Base-by-base conservation (phyloP, 495 filamentous ascomycete species). In the Chaetomium tenue region DNA sequence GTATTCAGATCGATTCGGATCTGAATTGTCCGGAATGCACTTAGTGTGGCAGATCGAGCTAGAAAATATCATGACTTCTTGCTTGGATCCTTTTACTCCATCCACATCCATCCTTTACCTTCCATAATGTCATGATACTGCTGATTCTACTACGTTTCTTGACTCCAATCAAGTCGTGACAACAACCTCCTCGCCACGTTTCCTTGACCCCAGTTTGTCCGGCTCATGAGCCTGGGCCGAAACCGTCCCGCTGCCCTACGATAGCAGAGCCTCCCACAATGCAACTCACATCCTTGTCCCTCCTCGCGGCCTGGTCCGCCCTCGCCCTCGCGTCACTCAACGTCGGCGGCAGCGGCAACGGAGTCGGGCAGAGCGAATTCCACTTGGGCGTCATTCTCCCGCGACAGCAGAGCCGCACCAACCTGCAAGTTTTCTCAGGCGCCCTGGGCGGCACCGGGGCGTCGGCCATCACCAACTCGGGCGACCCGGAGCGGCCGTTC, bases 401-500 rank as follows among this genome's bases (percentile, higher is more conserved):
- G 0, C 54, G 68, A 7, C 72, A 71, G 61, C 57, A 51, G 58
- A 33, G 61, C 50, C 15, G 57, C 33, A 42, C 44, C 0, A 76
- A 74, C 33, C 64, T 77, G 3, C 69, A 75, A 58, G 23, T 57
- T 2, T 76, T 76, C 54, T 57, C 44, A 15, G 64, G 66, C 33
- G 53, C 63, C 18, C 51, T 75, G 28, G 73, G 74, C 46, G 72
- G 64, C 5, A 59, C 62, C 9, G 58, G 48, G 13, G 67, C 70
- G 18, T 63, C 70, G 26, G 64, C 72, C 46, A 78, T 74, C 59
- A 76, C 66, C 12, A 68, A 75, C 52, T 78, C 79, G 0, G 73
- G 68, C 0, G 73, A 81, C 58, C 54, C 72, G 13, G 61, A 69
- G 42, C 66, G 76, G 33, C 80, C 79, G 15, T 84, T 81, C 66